A percentile compares a stretch with the other conserved stretches of the same genome.
Evolutionary conservation across 2,329 filamentous ascomycete genomes (phyloP).

Genomic region (Camillea tinctor): DNA sequence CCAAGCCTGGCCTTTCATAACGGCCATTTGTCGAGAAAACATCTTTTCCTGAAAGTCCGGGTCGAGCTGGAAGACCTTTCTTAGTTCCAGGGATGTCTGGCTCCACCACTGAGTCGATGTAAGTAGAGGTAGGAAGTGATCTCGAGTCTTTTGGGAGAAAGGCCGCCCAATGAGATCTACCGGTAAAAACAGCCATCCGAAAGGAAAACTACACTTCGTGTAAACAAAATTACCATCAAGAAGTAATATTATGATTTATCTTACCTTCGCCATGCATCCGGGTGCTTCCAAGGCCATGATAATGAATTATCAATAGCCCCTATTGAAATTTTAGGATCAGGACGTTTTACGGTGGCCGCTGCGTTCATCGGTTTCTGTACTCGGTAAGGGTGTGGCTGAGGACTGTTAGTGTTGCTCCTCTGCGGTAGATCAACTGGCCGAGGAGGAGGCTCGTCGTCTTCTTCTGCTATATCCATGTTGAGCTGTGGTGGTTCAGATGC

Average conservation of each 20-base stretch:
- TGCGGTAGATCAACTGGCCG: conserved; percentile 59
- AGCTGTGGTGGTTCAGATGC: conserved; percentile 75
- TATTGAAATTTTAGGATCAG: conserved; percentile 65
- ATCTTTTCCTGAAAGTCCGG: conserved; percentile 97
- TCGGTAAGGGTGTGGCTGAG: conserved; percentile 65
- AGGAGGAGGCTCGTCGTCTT: conserved; percentile 51
- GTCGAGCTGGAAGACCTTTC: conserved; percentile 86
- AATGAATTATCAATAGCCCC: conserved; percentile 97
- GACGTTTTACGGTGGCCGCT: conserved; percentile 48
- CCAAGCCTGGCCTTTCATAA: conserved; percentile 99
- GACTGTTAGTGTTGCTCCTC: conserved; percentile 38
- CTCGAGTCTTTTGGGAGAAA: conserved; percentile 88
- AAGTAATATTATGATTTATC: conserved; percentile 2
- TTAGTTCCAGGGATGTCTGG: conserved; percentile 83
- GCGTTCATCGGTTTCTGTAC: conserved; percentile 82
- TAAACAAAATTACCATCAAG: conserved; percentile 21
- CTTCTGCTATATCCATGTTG: conserved; percentile 54
- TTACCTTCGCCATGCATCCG: conserved; percentile 75
- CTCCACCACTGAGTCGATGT: conserved; percentile 97
- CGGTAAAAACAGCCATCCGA: conserved; percentile 96
- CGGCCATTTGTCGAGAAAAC: conserved; percentile 97
- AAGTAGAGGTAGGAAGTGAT: conserved; percentile 92
- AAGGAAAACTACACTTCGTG: conserved; percentile 75
- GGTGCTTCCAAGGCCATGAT: conserved; percentile 99
- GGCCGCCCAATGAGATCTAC: conserved; percentile 95